Conservation (phyloP, 2,329 filamentous ascomycete genomes). For the Furcasterigmium furcatum region DNA sequence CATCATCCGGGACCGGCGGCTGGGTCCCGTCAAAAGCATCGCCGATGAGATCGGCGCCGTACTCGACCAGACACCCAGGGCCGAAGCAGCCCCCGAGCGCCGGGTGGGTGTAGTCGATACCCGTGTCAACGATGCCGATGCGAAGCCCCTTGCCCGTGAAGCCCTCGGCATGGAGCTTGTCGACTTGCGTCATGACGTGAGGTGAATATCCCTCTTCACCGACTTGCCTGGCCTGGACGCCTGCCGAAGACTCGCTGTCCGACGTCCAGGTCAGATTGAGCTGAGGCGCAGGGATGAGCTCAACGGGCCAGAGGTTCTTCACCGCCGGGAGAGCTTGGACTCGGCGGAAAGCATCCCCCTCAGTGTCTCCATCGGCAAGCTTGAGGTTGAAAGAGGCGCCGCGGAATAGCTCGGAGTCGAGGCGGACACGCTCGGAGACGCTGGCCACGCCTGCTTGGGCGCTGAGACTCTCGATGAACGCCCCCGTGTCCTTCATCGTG, state of each 20-base stretch:
- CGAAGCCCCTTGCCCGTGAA: constrained; percentile 47
- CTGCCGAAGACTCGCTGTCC: not conserved
- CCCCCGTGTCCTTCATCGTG: constrained; percentile 2
- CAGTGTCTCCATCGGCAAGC: constrained; percentile 29
- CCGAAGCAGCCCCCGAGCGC: constrained; percentile 46
- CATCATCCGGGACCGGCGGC: constrained; percentile 26
- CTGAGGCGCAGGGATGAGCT: constrained; percentile 35
- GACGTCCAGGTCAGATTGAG: constrained; percentile 39
- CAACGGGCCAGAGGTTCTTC: constrained; percentile 47
- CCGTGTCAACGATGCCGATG: constrained; percentile 49
- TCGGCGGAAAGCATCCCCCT: constrained; percentile 34
- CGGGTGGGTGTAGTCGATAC: constrained; percentile 40
- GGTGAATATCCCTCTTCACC: constrained; percentile 38
- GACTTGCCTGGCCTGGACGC: constrained; percentile 6
- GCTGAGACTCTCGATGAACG: constrained; percentile 8
- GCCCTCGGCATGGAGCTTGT: constrained; percentile 45
- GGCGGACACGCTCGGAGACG: constrained; percentile 13
- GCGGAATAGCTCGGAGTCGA: constrained; percentile 27
- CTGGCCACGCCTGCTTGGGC: constrained; percentile 7
- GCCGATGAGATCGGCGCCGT: constrained; percentile 40
- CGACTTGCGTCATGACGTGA: constrained; percentile 54
- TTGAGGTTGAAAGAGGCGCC: constrained; percentile 50
- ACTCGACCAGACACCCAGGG: constrained; percentile 36
- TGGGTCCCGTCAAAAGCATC: constrained; percentile 24
- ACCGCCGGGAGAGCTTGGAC: constrained; percentile 39